A percentile compares a stretch with the other conserved stretches of the same genome.
Conservation (phyloP, 148 eudicot genomes). For the Oxyria digyna region DNA sequence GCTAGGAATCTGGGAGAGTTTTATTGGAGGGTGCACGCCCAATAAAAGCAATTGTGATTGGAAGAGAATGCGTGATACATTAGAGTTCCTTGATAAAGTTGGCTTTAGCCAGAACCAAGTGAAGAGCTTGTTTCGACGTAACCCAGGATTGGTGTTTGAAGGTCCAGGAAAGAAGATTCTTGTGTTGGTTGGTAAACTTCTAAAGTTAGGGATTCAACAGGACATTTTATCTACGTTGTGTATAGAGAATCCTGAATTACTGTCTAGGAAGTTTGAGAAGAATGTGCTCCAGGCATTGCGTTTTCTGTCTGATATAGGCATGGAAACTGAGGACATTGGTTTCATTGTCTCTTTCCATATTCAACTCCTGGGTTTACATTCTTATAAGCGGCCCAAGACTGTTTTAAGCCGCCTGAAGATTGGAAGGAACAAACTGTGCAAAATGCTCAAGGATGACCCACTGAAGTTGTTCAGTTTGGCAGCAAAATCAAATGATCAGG, state of each 20-base stretch:
- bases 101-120: conserved; percentile 30
- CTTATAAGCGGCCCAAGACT: conserved; percentile 31
- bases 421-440: conserved; percentile 19
- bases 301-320: conserved; percentile 34
- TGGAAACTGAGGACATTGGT: conserved; percentile 23
- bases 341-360: conserved; percentile 24
- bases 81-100: conserved; percentile 28
- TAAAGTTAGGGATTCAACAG: conserved; percentile 40
- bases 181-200: conserved; percentile 22
- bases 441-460: conserved; percentile 28
- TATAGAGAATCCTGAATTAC: conserved; percentile 25
- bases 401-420: conserved; percentile 24
- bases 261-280: conserved; percentile 27
- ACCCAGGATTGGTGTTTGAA: conserved; percentile 29
- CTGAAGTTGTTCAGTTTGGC: conserved; percentile 25
- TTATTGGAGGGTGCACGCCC: conserved; percentile 32
- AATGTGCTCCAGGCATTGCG: conserved; percentile 27
- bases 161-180: conserved; percentile 32
- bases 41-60: conserved; percentile 23
- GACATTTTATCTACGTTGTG: conserved; percentile 20
- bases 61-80: conserved; percentile 29
- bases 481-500: conserved; percentile 15
- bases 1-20: conserved; percentile 28
- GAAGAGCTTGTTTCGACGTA: conserved; percentile 17
- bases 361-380: conserved; percentile 18